A percentile compares a stretch with the other conserved stretches of the same genome.
phyloP scores from a whole-genome alignment of 345 rosid species.

The Aegle marmelos region DNA sequence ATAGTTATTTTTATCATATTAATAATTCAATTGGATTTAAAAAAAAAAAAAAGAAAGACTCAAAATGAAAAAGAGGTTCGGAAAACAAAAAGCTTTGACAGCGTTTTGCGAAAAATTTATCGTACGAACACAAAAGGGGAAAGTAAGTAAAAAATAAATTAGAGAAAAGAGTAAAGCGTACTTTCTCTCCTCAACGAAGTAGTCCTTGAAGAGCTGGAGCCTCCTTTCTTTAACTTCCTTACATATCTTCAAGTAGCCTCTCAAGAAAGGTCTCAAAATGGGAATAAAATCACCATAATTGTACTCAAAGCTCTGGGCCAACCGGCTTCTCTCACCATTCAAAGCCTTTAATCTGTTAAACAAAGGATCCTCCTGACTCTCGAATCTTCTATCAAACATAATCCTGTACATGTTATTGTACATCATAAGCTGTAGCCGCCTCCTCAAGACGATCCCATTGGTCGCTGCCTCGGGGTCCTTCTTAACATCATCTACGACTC shows the following conservation, averaged over 20 bases:
- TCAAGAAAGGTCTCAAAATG: slow-evolving; percentile 81
- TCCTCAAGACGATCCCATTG: slow-evolving; percentile 65
- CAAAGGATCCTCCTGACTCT: slow-evolving; percentile 85
- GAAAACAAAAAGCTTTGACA: too few species aligned
- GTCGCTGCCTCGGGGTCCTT: slow-evolving; percentile 74
- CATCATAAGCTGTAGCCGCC: slow-evolving; percentile 89
- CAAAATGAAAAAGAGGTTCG: too few species aligned
- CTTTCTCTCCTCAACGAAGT: slow-evolving; percentile 92
- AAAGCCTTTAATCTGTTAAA: slow-evolving; percentile 71
- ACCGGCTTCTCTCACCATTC: slow-evolving; percentile 89
- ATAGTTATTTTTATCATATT: too few species aligned
- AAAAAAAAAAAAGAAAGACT: too few species aligned
- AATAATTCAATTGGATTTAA: too few species aligned
- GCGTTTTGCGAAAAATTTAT: too few species aligned
- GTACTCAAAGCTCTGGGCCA: slow-evolving; percentile 96
- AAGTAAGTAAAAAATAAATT: background rate
- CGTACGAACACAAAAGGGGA: background rate
- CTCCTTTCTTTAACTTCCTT: slow-evolving; percentile 82
- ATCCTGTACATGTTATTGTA: slow-evolving; percentile 93
- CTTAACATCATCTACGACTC: slow-evolving; percentile 71
- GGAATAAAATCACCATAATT: slow-evolving; percentile 98
- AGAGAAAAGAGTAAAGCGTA: slow-evolving; percentile 23
- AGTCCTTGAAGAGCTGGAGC: slow-evolving; percentile 83
- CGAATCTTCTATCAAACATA: slow-evolving; percentile 93
- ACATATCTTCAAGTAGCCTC: slow-evolving; percentile 91